phyloP scores from a whole-genome alignment of 2,329 filamentous ascomycete genomes.

The Ploettnerulaceae sp. region DNA sequence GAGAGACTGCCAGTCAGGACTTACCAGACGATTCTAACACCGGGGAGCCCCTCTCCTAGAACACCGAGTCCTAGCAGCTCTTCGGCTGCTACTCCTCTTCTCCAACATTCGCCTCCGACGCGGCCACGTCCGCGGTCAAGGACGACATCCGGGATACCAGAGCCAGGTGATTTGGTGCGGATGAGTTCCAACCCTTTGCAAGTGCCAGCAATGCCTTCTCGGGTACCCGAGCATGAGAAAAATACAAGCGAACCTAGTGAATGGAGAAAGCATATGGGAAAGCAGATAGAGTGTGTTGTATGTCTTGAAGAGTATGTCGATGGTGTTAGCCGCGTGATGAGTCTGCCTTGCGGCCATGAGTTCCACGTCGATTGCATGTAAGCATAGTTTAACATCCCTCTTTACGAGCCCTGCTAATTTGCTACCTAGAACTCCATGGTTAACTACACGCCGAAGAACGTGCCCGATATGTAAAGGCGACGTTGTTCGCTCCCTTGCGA shows the following conservation, averaged over 20 bases:
- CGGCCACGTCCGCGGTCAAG: constrained; percentile 58
- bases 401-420: constrained; percentile 11
- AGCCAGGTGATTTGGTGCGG: constrained; percentile 43
- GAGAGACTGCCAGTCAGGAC: constrained; percentile 92
- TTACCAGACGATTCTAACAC: constrained; percentile 76
- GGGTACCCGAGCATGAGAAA: constrained; percentile 44
- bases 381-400: constrained; percentile 42
- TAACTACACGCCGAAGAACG: constrained; percentile 91
- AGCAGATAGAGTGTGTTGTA: constrained; percentile 85
- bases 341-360: constrained; percentile 92
- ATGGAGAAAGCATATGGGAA: constrained; percentile 63
- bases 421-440: constrained; percentile 75
- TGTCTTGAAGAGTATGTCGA: constrained; percentile 96
- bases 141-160: constrained; percentile 57
- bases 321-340: constrained; percentile 93
- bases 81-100: constrained; percentile 74
- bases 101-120: constrained; percentile 51
- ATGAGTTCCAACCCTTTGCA: constrained; percentile 37
- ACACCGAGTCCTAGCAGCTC: constrained; percentile 59
- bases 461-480: constrained; percentile 98
- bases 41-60: constrained; percentile 50
- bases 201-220: constrained; percentile 22
- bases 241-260: constrained; percentile 42
- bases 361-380: constrained; percentile 99
- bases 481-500: constrained; percentile 69